Conservation (phyloP, 2,329 filamentous ascomycete species). For the Fusarium euwallaceae region DNA sequence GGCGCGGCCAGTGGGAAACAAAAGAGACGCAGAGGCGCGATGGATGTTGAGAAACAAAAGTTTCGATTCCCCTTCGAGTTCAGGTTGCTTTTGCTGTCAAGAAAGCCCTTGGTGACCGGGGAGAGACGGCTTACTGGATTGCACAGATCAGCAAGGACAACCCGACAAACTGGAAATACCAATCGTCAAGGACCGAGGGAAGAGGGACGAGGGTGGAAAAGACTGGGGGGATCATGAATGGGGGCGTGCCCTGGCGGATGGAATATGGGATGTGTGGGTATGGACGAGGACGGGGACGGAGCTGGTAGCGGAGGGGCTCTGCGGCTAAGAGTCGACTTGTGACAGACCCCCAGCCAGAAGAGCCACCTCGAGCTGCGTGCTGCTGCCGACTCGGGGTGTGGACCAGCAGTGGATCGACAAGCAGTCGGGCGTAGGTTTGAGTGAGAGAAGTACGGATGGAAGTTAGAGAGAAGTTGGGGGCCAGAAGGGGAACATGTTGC, state of each 20-base stretch:
- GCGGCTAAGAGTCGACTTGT: slow-evolving; percentile 42
- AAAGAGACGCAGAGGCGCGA: slow-evolving; percentile 34
- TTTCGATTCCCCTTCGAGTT: neutral
- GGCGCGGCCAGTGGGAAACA: slow-evolving; percentile 37
- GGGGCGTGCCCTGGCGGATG: slow-evolving; percentile 28
- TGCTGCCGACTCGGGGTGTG: slow-evolving; percentile 35
- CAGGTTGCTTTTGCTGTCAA: neutral
- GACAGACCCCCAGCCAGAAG: slow-evolving; percentile 28
- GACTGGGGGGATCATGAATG: slow-evolving; percentile 28
- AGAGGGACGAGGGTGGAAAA: slow-evolving; percentile 12
- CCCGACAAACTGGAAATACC: neutral
- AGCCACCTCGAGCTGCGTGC: slow-evolving; percentile 13
- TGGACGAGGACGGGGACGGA: slow-evolving; percentile 7
- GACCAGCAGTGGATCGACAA: slow-evolving; percentile 38
- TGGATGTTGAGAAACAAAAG: neutral
- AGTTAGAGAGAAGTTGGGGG: slow-evolving; percentile 27
- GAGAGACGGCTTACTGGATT: neutral
- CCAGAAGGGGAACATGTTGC: slow-evolving; percentile 1
- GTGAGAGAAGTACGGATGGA: slow-evolving; percentile 14
- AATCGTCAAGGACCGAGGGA: slow-evolving; percentile 14
- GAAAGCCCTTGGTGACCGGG: neutral
- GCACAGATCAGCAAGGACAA: neutral
- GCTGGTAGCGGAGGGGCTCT: slow-evolving; percentile 35
- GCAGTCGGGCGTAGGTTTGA: slow-evolving; percentile 23
- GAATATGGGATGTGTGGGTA: slow-evolving; percentile 35